Evolutionary conservation across 257 asterid species (phyloP).

Genomic region (Ilex aquifolium): DNA sequence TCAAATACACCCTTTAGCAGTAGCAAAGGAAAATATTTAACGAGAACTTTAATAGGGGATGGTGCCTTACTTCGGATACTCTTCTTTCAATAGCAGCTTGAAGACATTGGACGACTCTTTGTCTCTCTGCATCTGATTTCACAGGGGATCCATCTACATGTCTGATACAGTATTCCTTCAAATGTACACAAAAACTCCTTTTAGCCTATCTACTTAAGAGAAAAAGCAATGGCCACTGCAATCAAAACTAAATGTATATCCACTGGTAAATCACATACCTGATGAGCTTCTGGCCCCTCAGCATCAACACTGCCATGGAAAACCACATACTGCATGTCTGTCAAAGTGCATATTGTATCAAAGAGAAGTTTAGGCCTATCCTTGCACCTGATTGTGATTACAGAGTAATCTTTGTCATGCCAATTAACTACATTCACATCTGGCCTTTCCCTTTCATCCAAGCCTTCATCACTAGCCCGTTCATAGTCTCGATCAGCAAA

Average conservation of each 20-base stretch:
- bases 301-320: conserved; percentile 89
- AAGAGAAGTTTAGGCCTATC: conserved; percentile 92
- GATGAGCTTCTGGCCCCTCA: conserved; percentile 77
- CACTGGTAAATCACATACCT: conserved; percentile 35
- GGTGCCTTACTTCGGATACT: conserved; percentile 69
- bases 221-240: not conserved
- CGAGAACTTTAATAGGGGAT: too few relatives aligned
- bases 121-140: conserved; percentile 94
- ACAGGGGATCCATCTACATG: conserved; percentile 93
- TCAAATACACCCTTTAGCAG: not conserved
- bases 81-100: conserved; percentile 95
- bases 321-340: conserved; percentile 93
- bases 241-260: not conserved
- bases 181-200: conserved; percentile 10
- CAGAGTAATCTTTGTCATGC: conserved; percentile 87
- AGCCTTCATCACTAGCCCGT: conserved; percentile 31
- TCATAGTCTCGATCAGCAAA: conserved; percentile 91
- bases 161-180: conserved; percentile 85
- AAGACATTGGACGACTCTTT: conserved; percentile 85
- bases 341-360: conserved; percentile 82
- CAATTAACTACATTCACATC: conserved; percentile 75
- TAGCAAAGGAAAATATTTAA: too few relatives aligned
- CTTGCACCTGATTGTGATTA: conserved; percentile 76
- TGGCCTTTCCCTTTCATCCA: conserved; percentile 58
- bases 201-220: conserved; percentile 9